Percentiles rank a stretch among this genome's conserved stretches.
Conservation (phyloP, 2,329 filamentous ascomycete species). For the Hymenoscyphus fraxineus region DNA sequence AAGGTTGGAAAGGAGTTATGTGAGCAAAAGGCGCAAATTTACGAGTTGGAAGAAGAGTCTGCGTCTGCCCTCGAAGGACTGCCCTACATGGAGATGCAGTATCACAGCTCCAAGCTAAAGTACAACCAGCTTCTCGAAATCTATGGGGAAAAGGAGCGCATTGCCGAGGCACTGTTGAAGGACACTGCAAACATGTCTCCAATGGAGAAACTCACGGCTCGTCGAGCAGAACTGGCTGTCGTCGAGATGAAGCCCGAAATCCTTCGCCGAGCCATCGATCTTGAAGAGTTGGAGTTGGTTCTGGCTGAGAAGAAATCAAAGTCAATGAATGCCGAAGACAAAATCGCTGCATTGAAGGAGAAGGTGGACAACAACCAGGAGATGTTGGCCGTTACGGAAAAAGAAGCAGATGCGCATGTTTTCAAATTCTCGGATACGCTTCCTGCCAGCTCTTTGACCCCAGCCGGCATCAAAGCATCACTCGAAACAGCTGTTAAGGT, state of each 20-base stretch:
- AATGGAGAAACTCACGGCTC: slow-evolving; percentile 4
- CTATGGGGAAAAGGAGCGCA: neutral
- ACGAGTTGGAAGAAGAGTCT: neutral
- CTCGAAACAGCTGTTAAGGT: slow-evolving; percentile 3
- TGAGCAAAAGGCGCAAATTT: slow-evolving; percentile 4
- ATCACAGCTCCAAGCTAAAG: neutral
- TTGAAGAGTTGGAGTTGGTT: slow-evolving; percentile 2
- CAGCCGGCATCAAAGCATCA: neutral
- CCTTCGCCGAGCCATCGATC: slow-evolving; percentile 1
- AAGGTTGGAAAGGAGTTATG: neutral
- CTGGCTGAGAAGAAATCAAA: slow-evolving; percentile 4
- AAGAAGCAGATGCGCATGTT: neutral
- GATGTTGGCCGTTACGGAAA: neutral
- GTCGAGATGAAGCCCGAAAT: slow-evolving; percentile 8
- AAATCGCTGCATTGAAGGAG: neutral
- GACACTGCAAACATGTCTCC: neutral
- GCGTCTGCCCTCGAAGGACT: slow-evolving; percentile 1
- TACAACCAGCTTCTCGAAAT: neutral
- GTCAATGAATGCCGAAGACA: slow-evolving; percentile 3
- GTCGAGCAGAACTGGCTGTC: slow-evolving; percentile 11
- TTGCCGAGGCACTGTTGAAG: neutral
- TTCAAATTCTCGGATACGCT: neutral
- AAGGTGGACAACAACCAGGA: neutral
- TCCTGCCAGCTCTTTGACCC: neutral
- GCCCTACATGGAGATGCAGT: neutral